phyloP scores from a whole-genome alignment of 1,139 yeast species.

The Candida sanyaensis region DNA sequence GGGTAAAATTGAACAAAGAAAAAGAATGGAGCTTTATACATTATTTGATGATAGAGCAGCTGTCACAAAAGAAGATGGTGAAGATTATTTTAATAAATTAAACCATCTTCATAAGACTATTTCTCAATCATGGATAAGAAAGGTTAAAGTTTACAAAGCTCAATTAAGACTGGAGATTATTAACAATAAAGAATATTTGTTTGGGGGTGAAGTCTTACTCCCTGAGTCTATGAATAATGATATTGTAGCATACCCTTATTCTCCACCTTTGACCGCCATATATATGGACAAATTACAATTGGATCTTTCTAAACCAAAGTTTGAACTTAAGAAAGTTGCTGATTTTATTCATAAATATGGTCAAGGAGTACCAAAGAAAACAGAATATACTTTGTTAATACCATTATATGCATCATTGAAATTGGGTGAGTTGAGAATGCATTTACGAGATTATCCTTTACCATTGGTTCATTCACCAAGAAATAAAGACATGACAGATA shows the following conservation, averaged over 20 bases:
- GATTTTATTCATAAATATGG: slow-evolving; percentile 71
- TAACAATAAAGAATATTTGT: slow-evolving; percentile 53
- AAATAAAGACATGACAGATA: slow-evolving; percentile 14
- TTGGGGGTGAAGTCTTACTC: slow-evolving; percentile 43
- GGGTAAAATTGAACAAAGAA: slow-evolving; percentile 71
- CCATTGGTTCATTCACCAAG: slow-evolving; percentile 50
- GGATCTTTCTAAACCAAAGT: slow-evolving; percentile 54
- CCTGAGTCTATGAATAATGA: slow-evolving; percentile 50
- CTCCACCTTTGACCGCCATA: slow-evolving; percentile 66
- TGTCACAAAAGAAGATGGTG: slow-evolving; percentile 7
- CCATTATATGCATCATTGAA: slow-evolving; percentile 58
- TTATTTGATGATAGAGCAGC: slow-evolving; percentile 46
- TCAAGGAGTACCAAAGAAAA: slow-evolving; percentile 76
- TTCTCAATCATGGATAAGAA: slow-evolving; percentile 46
- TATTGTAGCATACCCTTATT: slow-evolving; percentile 57
- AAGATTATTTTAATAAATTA: slow-evolving; percentile 14
- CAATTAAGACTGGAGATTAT: slow-evolving; percentile 48
- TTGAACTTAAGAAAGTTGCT: slow-evolving; percentile 53
- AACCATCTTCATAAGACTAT: slow-evolving; percentile 19
- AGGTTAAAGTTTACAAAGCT: slow-evolving; percentile 49
- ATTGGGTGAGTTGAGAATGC: slow-evolving; percentile 54
- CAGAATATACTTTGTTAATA: slow-evolving; percentile 64
- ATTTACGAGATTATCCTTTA: slow-evolving; percentile 68
- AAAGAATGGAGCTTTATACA: slow-evolving; percentile 57
- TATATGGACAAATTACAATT: slow-evolving; percentile 60